phyloP scores from a whole-genome alignment of 202 grass and related monocot species.

The Schoenoplectus triqueter region DNA sequence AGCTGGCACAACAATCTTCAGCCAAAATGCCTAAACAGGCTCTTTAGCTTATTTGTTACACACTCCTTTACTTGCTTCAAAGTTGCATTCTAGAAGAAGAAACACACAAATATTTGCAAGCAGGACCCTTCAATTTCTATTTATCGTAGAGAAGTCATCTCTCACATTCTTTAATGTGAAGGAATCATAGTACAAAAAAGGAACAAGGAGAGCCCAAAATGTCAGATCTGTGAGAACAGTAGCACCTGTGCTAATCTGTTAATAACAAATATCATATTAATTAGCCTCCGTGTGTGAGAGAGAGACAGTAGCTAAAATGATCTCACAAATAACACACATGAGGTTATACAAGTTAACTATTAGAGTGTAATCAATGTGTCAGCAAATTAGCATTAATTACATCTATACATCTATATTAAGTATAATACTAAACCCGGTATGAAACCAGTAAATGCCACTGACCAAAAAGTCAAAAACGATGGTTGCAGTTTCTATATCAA shows the following conservation, averaged over 20 bases:
- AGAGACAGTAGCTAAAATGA: conserved; percentile 3
- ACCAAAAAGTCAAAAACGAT: not conserved
- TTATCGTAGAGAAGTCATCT: conserved; percentile 22
- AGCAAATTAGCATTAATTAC: not conserved
- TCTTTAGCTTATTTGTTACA: not conserved
- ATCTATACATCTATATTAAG: not conserved
- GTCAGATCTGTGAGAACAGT: conserved; percentile 73
- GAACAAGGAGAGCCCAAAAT: conserved; percentile 87
- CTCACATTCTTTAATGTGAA: conserved; percentile 58
- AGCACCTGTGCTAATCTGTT: conserved; percentile 79
- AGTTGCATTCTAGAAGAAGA: not conserved
- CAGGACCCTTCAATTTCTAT: conserved; percentile 9
- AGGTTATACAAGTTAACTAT: conserved; percentile 8
- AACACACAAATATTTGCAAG: conserved; percentile 18
- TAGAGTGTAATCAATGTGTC: not conserved
- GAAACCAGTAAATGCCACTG: conserved; percentile 4
- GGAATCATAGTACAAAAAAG: conserved; percentile 56
- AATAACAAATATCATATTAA: conserved; percentile 28
- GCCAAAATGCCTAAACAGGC: not conserved
- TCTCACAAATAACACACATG: conserved; percentile 27
- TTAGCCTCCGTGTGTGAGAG: not conserved
- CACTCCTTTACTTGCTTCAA: not conserved
- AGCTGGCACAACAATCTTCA: not conserved
- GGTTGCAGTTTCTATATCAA: conserved; percentile 10
- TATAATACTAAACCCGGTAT: not conserved